Base-by-base conservation (phyloP, 139 green algal genomes). In the Raphidocelis subcapitata region DNA sequence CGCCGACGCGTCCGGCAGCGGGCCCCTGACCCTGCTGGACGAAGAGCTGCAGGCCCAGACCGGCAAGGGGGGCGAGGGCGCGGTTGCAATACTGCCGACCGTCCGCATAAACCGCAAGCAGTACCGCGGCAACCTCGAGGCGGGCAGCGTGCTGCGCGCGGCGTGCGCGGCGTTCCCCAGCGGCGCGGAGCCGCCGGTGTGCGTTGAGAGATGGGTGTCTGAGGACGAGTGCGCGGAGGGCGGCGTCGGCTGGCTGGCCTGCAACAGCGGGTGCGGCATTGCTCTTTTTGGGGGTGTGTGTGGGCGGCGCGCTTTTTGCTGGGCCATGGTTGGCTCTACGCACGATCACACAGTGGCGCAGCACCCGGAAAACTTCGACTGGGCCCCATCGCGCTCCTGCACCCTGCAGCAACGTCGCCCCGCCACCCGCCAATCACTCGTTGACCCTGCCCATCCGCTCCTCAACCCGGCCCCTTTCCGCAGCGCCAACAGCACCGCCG, bases 41-140 rank as follows among this genome's bases (percentile, higher is more conserved):
- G 77, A 75, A 0, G 89, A 98, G 84, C 84, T 96, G 63, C 54
- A 62, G 23, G 67, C 72, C 0, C 91, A 96, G 74, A 76, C 82
- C 12, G 85, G 87, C 28, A 68, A 69, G 12, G 62, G 61, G 3
- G 35, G 62, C 31, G 46, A 67, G 14, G 57, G 24, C 20, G 55
- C 70, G 3, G 86, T 98, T 4, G 88, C 87, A 65, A 93, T 97
- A 69, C 72, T 97, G 67, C 94, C 94, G 46, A 97, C 93, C 10
- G 81, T 98, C 24, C 82, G 94, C 49, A 89, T 98, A 83, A 97
- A 98, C 82, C 70, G 86, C 1, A 68, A 60, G 36, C 93, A 98
- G 82, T 98, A 97, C 85, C 77, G 94, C 2, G 94, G 91, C 41
- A 86, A 80, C 51, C 77, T 94, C 46, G 75, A 85, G 2, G 63